Evolutionary conservation across 176 grass and related monocot species (phyloP), one percentile per base, ranked within the genome.

Genomic region (Cenchrus americanus): DNA sequence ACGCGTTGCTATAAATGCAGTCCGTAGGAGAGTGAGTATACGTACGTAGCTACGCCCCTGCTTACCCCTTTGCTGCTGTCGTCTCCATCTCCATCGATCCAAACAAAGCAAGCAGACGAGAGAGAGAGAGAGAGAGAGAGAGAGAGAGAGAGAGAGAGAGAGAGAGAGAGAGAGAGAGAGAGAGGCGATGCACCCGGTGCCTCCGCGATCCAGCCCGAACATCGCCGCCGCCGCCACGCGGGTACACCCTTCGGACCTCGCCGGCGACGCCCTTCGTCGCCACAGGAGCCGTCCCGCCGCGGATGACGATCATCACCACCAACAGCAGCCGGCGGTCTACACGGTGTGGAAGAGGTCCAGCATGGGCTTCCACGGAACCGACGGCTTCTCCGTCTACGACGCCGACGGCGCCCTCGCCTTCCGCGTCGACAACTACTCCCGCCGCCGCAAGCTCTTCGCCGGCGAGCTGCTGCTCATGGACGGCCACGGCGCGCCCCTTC

Each of bases 301-400:
- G 7, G 53, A 6, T 21, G 15, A 19, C 19, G 53, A 55, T 19
- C 0, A 21, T 21, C 53, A 0, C 0, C 27, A 30, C 27, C 51
- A 53, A 12, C 53, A 19, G 53, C 53, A 19, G 53, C 77, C 94
- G 47, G 78, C 85, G 34, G 58, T 89, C 10, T 93, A 86, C 89
- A 97, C 95, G n/a, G 95, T 97, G 72, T 97, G 95, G 95, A 97
- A 97, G 83, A 92, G 94, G 77, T 97, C 95, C 2, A 97, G 88
- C 90, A 94, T 97, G 88, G 90, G 86, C 2, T 97, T 97, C 85
- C 92, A 94, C 32, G 95, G 95, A n/a, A 91, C 92, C 40, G 95
- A 97, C 62, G 95, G 95, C 58, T 97, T 97, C 88, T 92, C 90
- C 44, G 90, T 94, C 69, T 97, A 94, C 70, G 95, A 97, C 66